These are phyloP conservation scores for Mortierella sp. DNA, from an alignment of 371 early-diverging fungal genomes.

Conservation along the genomic window DNA sequence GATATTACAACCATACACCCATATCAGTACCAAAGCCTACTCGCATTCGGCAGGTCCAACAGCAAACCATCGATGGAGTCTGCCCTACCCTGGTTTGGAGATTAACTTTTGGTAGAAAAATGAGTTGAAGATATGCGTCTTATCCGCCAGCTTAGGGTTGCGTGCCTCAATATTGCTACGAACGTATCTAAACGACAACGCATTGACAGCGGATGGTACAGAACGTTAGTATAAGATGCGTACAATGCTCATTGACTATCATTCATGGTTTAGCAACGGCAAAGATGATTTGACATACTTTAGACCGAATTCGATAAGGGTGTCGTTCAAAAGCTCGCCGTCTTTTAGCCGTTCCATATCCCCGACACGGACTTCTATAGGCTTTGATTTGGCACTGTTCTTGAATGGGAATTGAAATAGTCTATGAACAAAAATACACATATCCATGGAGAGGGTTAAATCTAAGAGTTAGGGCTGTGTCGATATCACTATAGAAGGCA, in stretches of 20 bases:
- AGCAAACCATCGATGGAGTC: neutral
- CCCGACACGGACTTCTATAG: conserved; percentile 55
- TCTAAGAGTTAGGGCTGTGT: neutral
- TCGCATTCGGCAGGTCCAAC: too few relatives aligned
- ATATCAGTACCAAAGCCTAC: too few relatives aligned
- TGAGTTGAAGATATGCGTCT: conserved; percentile 44
- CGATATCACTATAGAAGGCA: too few relatives aligned
- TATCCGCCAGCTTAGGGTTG: conserved; percentile 20
- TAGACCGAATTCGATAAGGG: conserved; percentile 69
- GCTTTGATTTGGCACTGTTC: conserved; percentile 27
- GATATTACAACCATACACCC: too few relatives aligned
- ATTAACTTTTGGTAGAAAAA: conserved; percentile 45
- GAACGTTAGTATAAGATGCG: too few relatives aligned
- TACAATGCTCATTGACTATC: too few relatives aligned
- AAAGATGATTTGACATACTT: conserved; percentile 44
- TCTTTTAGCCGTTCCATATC: conserved; percentile 62
- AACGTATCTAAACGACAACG: conserved; percentile 16
- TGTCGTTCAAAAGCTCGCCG: conserved; percentile 70
- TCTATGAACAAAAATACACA: conserved; percentile 16
- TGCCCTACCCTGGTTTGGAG: conserved; percentile 27
- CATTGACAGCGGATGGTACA: neutral
- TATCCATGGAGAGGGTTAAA: neutral
- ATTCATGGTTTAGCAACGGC: neutral
- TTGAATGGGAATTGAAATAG: conserved; percentile 53
- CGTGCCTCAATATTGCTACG: conserved; percentile 19